Base-by-base conservation (phyloP, 108 stramenopile genomes). In the Aurantiochytrium sp. region DNA sequence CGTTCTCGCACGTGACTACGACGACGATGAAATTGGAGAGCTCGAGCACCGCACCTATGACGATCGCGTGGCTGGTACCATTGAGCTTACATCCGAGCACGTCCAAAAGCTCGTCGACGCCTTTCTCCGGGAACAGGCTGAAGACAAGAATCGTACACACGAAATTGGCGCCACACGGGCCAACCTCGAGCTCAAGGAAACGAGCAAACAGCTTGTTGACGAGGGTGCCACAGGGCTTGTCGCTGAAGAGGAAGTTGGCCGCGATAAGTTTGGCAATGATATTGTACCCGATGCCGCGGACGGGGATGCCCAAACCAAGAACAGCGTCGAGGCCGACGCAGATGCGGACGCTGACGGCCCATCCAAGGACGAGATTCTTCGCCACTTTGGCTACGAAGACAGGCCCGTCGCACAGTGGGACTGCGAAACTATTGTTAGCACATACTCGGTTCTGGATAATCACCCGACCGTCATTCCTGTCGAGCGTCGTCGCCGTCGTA, bases 361-460 rank as follows among this genome's bases (percentile, higher is more conserved):
- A 6, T n/a, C 45, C 76, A 47, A 47, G 51, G 76, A 83, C 0
- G 76, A 83, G n/a, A 83, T 83, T 35, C 45, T 53, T 6, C 76
- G 28, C 25, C 76, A 83, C 76, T 83, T 83, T 83, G 76, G 76
- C 6, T 83, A 83, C 51, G 76, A 53, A 25, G 51, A 47, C 49
- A 43, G 76, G 14, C 76, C 76, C n/a, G 16, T 45, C 1, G 76
- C 45, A 12, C n/a, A 53, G 45, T 89, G 88, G 88, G 88, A 89
- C 72, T 29, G 23, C 16, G 88, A 89, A n/a, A 89, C 88, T n/a
- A 64, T 89, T 12, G 60, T 89, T 10, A 89, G 88, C 55, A 89
- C 88, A 5, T 89, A 89, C 88, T 71, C 60, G 6, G 45, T 35
- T 1, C 23, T 71, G 21, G 88, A 89, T 28, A 89, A 89, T 28